These are phyloP conservation scores for Diutina siamensis DNA, from an alignment of 1,139 yeast genomes.

Conservation along the genomic window DNA sequence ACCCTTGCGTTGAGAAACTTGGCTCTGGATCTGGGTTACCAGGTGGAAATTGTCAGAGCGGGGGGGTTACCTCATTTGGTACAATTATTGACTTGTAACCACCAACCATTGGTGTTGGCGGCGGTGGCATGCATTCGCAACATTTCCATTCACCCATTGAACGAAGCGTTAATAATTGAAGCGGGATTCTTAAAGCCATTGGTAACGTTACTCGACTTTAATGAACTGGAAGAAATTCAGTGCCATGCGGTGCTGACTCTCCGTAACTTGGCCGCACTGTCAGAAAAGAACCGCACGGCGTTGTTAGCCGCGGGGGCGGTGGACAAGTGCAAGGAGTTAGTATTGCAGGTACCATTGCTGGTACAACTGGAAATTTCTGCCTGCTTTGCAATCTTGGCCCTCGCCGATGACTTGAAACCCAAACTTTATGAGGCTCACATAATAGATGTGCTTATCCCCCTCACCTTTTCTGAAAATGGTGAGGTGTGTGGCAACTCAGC, in stretches of 20 bases:
- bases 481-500: slow-evolving; percentile 98
- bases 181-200: slow-evolving; percentile 91
- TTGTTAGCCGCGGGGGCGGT: slow-evolving; percentile 94
- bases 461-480: slow-evolving; percentile 77
- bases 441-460: slow-evolving; percentile 79
- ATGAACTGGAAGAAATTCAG: slow-evolving; percentile 89
- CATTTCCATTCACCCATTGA: slow-evolving; percentile 90
- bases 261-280: slow-evolving; percentile 90
- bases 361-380: slow-evolving; percentile 97
- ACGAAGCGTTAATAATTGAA: slow-evolving; percentile 89
- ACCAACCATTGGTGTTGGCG: slow-evolving; percentile 86
- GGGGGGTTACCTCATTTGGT: slow-evolving; percentile 92
- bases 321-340: slow-evolving; percentile 82
- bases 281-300: slow-evolving; percentile 86
- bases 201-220: slow-evolving; percentile 72
- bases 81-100: slow-evolving; percentile 75
- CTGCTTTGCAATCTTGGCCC: slow-evolving; percentile 90
- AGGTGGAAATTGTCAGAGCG: slow-evolving; percentile 88
- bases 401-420: slow-evolving; percentile 89
- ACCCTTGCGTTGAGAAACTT: slow-evolving; percentile 89
- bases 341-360: slow-evolving; percentile 70
- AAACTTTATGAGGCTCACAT: slow-evolving; percentile 77
- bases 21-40: slow-evolving; percentile 90
- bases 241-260: slow-evolving; percentile 96
- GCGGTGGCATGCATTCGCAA: slow-evolving; percentile 98